These are phyloP conservation scores for Digitaria exilis DNA, from an alignment of 202 grass and related monocot genomes.

Conservation along the genomic window DNA sequence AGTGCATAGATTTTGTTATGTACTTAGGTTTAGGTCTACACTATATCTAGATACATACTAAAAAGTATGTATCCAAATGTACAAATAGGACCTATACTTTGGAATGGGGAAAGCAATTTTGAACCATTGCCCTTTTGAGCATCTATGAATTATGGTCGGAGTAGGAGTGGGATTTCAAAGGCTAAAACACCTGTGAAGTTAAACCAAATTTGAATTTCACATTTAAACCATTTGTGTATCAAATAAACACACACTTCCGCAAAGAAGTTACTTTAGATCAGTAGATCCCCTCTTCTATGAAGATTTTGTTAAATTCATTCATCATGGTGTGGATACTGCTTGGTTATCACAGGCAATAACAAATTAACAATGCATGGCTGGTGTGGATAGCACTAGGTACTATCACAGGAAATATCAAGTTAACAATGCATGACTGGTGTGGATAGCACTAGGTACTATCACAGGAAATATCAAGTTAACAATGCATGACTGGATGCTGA, in stretches of 20 bases:
- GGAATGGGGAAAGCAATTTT: too few species aligned
- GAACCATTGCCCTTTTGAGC: too few species aligned
- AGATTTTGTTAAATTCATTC: not conserved
- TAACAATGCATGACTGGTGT: not conserved
- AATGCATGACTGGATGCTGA: slow-evolving; percentile 7
- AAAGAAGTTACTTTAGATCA: too few species aligned
- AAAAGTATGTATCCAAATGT: too few species aligned
- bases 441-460: not conserved
- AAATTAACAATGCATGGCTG: not conserved
- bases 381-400: not conserved
- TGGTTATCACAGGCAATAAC: not conserved
- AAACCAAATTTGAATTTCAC: not conserved
- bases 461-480: too few species aligned
- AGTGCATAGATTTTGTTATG: too few species aligned
- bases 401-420: not conserved
- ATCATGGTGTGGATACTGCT: not conserved
- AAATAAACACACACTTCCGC: not conserved
- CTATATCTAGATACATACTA: too few species aligned
- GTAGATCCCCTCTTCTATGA: too few species aligned
- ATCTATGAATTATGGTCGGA: slow-evolving; percentile 9
- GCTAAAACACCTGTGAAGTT: too few species aligned
- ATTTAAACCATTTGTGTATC: not conserved
- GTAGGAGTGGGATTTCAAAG: too few species aligned
- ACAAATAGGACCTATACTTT: too few species aligned
- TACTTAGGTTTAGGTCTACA: too few species aligned